Base-by-base conservation (phyloP, 805 yeast species). In the Candida ficus region DNA sequence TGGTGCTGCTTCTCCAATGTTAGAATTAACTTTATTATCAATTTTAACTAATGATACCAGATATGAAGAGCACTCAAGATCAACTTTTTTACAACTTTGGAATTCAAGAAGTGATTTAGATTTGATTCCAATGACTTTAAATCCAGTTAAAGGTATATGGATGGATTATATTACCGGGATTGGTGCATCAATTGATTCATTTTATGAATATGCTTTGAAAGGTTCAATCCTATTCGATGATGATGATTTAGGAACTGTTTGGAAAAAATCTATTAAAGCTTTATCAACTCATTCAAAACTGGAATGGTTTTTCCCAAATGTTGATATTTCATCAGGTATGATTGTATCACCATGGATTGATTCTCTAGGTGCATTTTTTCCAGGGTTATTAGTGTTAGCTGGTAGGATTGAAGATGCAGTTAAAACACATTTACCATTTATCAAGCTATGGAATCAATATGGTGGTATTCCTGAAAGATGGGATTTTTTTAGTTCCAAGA, bases 121-220 rank as follows among this genome's bases (percentile, higher is more conserved):
- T 48, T 64, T 91, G 22, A 52, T 91, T 12, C 95, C 96, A 2
- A 83, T 84, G 86, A 71, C 90, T 0, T 66, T 89, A 5, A 80
- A 82, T 45, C 82, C 90, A 0, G 52, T 67, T 1, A 61, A 68
- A 0, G 76, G 78, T 27, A 54, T 58, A 29, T 79, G 86, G 77
- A 61, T 67, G 30, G 82, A 82, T 41, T 57, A 71, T 0, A 61
- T 78, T 30, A 76, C 93, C 0, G 96, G 96, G 0, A 71, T 85
- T 9, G 97, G 98, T 3, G 97, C 97, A 0, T 83, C 95, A 2
- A 75, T 87, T 13, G 98, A 90, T 60, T 87, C 96, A 0, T 86
- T 86, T 54, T 90, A 82, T 57, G 98, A 90, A 55, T 86, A 89
- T 60, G 84, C 95, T 0, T 68, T 87, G 31, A 90, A 90, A 56